Base-by-base conservation (phyloP, 2,329 filamentous ascomycete genomes). In the Westerdykella sp. region DNA sequence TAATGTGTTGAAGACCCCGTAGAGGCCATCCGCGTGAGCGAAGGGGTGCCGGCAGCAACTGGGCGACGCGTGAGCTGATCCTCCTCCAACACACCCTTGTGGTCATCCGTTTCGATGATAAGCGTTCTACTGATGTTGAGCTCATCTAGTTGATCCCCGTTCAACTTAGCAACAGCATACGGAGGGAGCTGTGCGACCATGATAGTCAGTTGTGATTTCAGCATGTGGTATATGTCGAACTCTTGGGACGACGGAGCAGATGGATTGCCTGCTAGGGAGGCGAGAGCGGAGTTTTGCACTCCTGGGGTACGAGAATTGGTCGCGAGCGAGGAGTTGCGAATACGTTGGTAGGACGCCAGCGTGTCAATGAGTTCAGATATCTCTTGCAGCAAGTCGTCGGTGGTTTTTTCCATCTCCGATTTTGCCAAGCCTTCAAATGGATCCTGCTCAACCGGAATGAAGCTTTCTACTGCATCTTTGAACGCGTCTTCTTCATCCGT, bases 101-200 rank as follows among this genome's bases (percentile, higher is more conserved):
- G 86, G 56, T 88, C 81, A 40, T 84, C 81, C 6, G 77, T 81
- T 47, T 85, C 80, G 37, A 94, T 73, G 46, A 87, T 70, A 15
- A 95, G 77, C 60, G 81, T 87, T 37, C 81, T 87, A 68, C 84
- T 91, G 60, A 95, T 84, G 49, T 87, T 83, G 38, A 95, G 72
- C 45, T 89, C 85, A 23, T 83, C 84, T n/a, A 95, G 70, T 63
- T 89, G 85, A 60, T 94, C 85, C 9, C 88, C 88, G 56, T 94
- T 84, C 48, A 95, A 72, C 57, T 93, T 91, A 5, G 89, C 83
- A 18, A 95, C 85, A 1, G 85, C 86, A 60, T 88, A 93, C 1
- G 89, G 89, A 1, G 89, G 89, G 10, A 95, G 70, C 32, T 78
- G 80, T 51, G 84, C 77, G 47, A 95, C 78, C 49, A 95, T 80